A percentile compares a stretch with the other conserved stretches of the same genome.
These are phyloP conservation scores for Phoenix roebelenii DNA, from an alignment of 176 grass and related monocot species.

Conservation along the genomic window DNA sequence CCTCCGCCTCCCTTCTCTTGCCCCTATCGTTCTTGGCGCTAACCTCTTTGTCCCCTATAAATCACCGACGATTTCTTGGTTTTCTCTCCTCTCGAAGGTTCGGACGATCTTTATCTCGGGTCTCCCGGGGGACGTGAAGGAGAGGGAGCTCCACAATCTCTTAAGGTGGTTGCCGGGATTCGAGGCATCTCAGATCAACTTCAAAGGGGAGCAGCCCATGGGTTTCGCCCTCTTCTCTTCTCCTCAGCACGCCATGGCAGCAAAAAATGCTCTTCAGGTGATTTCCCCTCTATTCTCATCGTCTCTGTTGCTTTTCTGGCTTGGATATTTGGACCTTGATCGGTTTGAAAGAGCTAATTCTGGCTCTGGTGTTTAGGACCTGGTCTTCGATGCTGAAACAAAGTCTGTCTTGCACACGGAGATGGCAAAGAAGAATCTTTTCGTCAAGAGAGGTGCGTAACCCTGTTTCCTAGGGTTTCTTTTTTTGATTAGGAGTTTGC, in stretches of 20 bases:
- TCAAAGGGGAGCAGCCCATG: conserved; percentile 94
- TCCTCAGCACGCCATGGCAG: conserved; percentile 59
- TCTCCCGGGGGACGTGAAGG: conserved; percentile 88
- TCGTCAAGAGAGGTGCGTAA: conserved; percentile 74
- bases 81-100: conserved; percentile 29
- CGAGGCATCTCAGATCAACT: conserved; percentile 94
- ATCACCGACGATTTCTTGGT: too few relatives aligned
- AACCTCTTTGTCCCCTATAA: too few relatives aligned
- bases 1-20: neutral
- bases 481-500: too few relatives aligned
- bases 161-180: conserved; percentile 95
- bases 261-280: conserved; percentile 87
- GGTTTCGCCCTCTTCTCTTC: conserved; percentile 94
- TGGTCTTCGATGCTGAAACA: conserved; percentile 68
- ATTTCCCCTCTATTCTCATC: neutral
- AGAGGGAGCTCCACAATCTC: conserved; percentile 92
- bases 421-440: conserved; percentile 99
- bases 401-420: conserved; percentile 68
- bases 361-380: conserved; percentile 37
- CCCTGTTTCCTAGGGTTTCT: neutral
- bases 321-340: too few relatives aligned
- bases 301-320: too few relatives aligned
- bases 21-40: neutral
- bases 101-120: conserved; percentile 94
- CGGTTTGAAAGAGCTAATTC: too few relatives aligned